These are phyloP conservation scores for Tinospora cordifolia DNA, from an alignment of 164 flowering plant genomes.

Conservation along the genomic window DNA sequence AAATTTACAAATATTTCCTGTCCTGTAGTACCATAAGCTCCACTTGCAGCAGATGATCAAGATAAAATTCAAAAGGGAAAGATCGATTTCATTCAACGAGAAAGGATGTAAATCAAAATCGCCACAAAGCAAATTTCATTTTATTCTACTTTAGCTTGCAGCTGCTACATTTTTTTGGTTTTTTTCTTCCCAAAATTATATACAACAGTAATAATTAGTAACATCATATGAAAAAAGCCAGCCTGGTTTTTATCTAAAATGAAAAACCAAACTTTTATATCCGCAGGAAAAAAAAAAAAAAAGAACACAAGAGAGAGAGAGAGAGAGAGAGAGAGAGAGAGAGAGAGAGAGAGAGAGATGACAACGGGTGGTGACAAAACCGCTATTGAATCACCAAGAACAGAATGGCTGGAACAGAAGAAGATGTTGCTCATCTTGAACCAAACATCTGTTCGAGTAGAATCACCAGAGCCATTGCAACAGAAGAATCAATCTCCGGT, in stretches of 20 bases:
- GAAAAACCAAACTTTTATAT: background rate
- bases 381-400: no score
- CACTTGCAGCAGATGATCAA: background rate
- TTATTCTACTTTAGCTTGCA: background rate
- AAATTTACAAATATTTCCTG: no score
- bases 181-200: background rate
- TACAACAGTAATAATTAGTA: background rate
- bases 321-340: no score
- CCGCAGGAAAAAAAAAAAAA: background rate
- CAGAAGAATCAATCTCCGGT: conserved; percentile 39
- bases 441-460: conserved; percentile 75
- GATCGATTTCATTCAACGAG: background rate
- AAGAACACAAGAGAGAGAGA: background rate
- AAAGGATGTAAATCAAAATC: background rate
- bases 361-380: no score
- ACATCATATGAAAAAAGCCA: background rate
- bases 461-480: conserved; percentile 72
- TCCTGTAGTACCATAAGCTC: no score
- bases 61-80: background rate
- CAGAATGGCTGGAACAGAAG: no score
- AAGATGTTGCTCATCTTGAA: conserved; percentile 13
- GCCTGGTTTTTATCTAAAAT: conserved; percentile 1
- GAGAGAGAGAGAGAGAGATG: background rate
- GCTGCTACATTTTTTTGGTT: background rate
- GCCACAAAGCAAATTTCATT: background rate